phyloP scores from a whole-genome alignment of 140 eudicot genomes.

The Flaveria floridana region DNA sequence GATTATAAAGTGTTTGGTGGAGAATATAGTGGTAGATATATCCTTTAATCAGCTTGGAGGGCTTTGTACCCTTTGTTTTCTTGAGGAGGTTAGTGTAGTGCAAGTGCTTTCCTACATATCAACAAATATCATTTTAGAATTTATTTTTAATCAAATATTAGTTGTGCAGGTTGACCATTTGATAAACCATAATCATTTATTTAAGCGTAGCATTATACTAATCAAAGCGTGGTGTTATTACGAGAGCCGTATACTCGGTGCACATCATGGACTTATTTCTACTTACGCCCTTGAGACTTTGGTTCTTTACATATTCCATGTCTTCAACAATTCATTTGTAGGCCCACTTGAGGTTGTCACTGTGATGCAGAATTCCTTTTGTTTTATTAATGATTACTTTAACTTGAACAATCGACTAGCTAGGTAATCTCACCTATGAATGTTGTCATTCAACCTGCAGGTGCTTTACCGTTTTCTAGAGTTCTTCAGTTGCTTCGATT shows the following conservation, averaged over 20 bases:
- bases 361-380: background rate
- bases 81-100: conserved; percentile 70
- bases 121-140: background rate
- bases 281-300: conserved; percentile 95
- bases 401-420: background rate
- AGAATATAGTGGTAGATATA: conserved; percentile 95
- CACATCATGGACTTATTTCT: conserved; percentile 97
- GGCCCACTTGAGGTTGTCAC: conserved; percentile 90
- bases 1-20: conserved; percentile 91
- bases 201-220: conserved; percentile 94
- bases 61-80: conserved; percentile 95
- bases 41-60: conserved; percentile 99
- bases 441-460: conserved; percentile 37
- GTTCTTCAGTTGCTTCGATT: conserved; percentile 94
- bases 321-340: conserved; percentile 78
- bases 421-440: conserved; percentile 12
- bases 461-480: conserved; percentile 91
- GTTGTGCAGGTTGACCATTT: conserved; percentile 74
- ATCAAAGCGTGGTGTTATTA: conserved; percentile 99
- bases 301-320: conserved; percentile 93
- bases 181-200: conserved; percentile 83
- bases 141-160: conserved; percentile 4
- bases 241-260: conserved; percentile 96
- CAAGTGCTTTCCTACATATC: background rate
- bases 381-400: background rate